Conservation (phyloP, 2,329 filamentous ascomycete genomes). For the Neocatenulostroma microsporum region DNA sequence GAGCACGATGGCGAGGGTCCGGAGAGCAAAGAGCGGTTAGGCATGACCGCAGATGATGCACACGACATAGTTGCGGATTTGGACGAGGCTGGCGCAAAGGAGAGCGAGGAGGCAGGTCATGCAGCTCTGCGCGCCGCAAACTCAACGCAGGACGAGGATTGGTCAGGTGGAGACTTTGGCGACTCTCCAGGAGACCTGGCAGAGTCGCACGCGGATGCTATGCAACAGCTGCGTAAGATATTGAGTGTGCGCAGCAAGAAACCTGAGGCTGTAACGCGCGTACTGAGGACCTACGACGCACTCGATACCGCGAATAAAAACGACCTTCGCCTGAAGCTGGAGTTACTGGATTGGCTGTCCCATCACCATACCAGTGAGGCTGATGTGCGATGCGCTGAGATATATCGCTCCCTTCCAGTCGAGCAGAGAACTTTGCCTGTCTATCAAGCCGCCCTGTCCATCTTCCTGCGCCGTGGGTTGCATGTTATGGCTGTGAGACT, state of each 20-base stretch:
- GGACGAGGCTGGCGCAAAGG: too few species aligned
- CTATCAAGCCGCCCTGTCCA: constrained; percentile 17
- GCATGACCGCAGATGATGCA: too few species aligned
- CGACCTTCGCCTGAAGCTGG: constrained; percentile 18
- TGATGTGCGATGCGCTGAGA: constrained; percentile 15
- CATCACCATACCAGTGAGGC: constrained; percentile 11
- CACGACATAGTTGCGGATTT: too few species aligned
- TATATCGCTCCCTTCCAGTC: constrained; percentile 21
- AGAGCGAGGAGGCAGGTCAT: too few species aligned
- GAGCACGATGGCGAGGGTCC: too few species aligned
- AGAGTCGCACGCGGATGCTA: not conserved
- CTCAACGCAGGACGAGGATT: too few species aligned
- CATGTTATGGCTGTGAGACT: constrained; percentile 11
- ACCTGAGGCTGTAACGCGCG: constrained; percentile 7
- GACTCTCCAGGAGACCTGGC: constrained; percentile 12
- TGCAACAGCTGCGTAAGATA: constrained; percentile 5
- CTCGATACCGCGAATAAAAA: constrained; percentile 18
- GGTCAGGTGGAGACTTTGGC: constrained; percentile 4
- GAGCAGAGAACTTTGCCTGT: constrained; percentile 13
- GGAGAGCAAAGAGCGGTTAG: too few species aligned
- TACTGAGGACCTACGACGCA: constrained; percentile 32
- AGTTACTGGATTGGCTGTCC: constrained; percentile 23
- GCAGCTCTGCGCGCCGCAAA: too few species aligned
- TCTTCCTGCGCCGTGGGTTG: constrained; percentile 14
- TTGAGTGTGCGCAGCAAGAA: not conserved